A percentile compares a stretch with the other conserved stretches of the same genome.
These are phyloP conservation scores for Linnemannia hyalina DNA, from an alignment of 192 early-diverging fungal genomes.

Conservation along the genomic window DNA sequence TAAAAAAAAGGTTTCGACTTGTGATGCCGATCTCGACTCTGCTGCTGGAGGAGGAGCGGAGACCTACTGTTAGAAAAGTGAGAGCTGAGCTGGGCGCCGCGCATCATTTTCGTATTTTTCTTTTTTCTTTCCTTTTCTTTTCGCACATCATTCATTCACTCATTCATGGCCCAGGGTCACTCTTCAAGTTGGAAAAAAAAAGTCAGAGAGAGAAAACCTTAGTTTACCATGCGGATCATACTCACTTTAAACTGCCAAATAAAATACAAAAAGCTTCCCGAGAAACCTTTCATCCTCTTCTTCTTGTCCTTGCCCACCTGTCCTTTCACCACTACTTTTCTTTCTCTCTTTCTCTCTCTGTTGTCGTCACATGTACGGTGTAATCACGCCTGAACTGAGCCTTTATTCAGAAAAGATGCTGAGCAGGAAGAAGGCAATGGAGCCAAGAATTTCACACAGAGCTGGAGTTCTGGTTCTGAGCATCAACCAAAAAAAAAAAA, in stretches of 20 bases:
- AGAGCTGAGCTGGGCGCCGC: constrained; percentile 3
- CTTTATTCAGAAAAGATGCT: neutral
- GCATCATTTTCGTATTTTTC: neutral
- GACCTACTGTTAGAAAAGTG: neutral
- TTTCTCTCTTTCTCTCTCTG: neutral
- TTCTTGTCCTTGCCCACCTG: neutral
- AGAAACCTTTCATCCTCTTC: neutral
- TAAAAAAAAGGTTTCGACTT: neutral
- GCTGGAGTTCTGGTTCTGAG: neutral
- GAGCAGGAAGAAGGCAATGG: too few species aligned
- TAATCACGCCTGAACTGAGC: neutral
- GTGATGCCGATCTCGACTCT: neutral
- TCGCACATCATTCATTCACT: neutral
- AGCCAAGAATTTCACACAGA: neutral
- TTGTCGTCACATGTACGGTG: neutral
- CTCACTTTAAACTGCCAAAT: neutral
- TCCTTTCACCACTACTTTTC: neutral
- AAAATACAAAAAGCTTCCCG: neutral
- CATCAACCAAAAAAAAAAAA: neutral
- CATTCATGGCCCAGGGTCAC: neutral
- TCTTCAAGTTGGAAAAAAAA: neutral
- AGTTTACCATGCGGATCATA: neutral
- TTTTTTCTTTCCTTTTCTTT: neutral
- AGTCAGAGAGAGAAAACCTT: neutral
- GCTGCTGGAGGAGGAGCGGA: neutral